Evolutionary conservation across 495 filamentous ascomycete species (phyloP), one percentile per base, ranked within the genome.

Genomic region (Cryomyces minteri): DNA sequence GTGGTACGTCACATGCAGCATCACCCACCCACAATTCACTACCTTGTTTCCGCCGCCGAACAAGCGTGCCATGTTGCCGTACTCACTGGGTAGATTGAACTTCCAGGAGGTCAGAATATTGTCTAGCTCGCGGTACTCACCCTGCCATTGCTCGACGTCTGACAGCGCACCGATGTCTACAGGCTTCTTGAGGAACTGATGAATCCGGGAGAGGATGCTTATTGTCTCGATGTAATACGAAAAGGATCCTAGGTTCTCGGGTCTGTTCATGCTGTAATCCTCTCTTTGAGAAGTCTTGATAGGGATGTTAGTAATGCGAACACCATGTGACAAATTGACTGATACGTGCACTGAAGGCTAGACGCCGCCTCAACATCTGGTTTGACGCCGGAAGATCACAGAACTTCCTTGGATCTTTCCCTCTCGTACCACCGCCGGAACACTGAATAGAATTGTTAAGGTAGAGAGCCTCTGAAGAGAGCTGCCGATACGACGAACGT

Each of bases 141-240:
- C 64, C 63, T 93, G 84, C 85, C 86, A 94, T 57, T 76, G 71
- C 55, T 88, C 84, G 18, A 94, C 86, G 52, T 92, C 86, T 2
- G 79, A 76, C 5, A 82, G 68, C 12, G 82, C 76, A 37, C 78
- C 76, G 49, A 94, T 94, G 57, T 94, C 86, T 40, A 94, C 83
- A 4, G 86, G 85, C 47, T 77, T 77, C 56, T 87, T 87, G 41
- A 93, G 63, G 51, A 92, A 94, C 18, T 76, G 66, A 61, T 94
- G 86, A 43, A 92, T 84, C 45, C 82, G 76, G 40, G 84, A 85
- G 7, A 93, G 65, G 47, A 93, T 85, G 5, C 83, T 82, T 29
- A 94, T 67, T 14, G 92, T 79, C 55, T 93, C 85, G 40, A 90
- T 74, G 52, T 90, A 87, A 51, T 87, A 82, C 31, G 80, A 80